These are phyloP conservation scores for Rutstroemia sp. DNA, from an alignment of 2,329 filamentous ascomycete genomes.

Conservation along the genomic window DNA sequence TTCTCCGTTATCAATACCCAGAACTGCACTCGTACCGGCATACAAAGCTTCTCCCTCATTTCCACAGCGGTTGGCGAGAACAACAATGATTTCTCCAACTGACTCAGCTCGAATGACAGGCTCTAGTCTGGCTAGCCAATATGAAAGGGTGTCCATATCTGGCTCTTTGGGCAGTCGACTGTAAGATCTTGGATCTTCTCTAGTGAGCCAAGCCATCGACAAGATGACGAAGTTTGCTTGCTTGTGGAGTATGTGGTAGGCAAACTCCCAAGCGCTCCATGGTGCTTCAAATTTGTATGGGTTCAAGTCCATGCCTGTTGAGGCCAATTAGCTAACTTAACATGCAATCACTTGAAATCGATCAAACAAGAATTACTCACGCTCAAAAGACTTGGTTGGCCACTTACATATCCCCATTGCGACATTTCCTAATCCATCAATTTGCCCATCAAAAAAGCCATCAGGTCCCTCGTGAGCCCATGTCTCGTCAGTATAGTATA, in stretches of 20 bases:
- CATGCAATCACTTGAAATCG: neutral
- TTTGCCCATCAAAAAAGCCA: constrained; percentile 41
- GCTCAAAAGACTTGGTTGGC: constrained; percentile 9
- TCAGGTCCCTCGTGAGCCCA: constrained; percentile 49
- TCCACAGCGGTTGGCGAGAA: constrained; percentile 66
- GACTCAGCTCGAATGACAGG: constrained; percentile 49
- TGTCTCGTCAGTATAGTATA: constrained; percentile 53
- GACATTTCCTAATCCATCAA: constrained; percentile 43
- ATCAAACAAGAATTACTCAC: constrained; percentile 7
- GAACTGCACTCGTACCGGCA: constrained; percentile 65
- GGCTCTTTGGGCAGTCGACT: constrained; percentile 47
- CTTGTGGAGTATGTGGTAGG: constrained; percentile 44
- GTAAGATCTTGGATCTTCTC: constrained; percentile 40
- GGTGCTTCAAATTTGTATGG: constrained; percentile 45
- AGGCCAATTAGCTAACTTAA: neutral
- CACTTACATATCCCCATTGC: constrained; percentile 53
- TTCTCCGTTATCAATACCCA: constrained; percentile 57
- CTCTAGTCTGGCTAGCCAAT: constrained; percentile 67
- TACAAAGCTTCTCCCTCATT: constrained; percentile 59
- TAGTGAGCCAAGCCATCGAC: constrained; percentile 73
- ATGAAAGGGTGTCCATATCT: constrained; percentile 65
- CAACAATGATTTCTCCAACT: constrained; percentile 54
- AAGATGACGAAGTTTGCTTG: constrained; percentile 58
- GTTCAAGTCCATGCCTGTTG: constrained; percentile 51
- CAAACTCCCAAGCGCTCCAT: constrained; percentile 42